phyloP scores from a whole-genome alignment of 2,329 filamentous ascomycete species.

The Aspergillus sp. region DNA sequence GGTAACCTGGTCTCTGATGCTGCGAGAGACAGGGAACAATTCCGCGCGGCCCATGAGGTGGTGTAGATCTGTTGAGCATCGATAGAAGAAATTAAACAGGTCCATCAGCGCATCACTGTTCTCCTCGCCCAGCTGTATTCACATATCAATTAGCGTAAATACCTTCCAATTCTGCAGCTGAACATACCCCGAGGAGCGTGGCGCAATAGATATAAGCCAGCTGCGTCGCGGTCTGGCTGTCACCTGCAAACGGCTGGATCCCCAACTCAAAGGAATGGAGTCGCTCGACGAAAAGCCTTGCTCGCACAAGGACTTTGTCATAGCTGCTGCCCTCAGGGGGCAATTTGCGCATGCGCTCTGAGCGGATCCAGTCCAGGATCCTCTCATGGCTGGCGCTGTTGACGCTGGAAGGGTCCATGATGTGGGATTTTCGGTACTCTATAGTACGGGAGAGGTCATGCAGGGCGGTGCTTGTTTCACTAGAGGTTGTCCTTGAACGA shows the following conservation, averaged over 20 bases:
- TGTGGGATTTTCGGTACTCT: slow-evolving; percentile 3
- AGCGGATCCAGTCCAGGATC: slow-evolving; percentile 37
- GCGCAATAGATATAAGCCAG: slow-evolving; percentile 51
- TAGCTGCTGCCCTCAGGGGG: slow-evolving; percentile 42
- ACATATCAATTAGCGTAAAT: background rate
- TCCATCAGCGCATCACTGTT: slow-evolving; percentile 50
- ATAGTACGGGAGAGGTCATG: slow-evolving; percentile 13
- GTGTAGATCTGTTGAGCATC: slow-evolving; percentile 43
- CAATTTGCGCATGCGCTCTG: slow-evolving; percentile 39
- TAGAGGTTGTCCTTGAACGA: no score
- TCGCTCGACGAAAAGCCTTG: slow-evolving; percentile 38
- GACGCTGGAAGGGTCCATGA: slow-evolving; percentile 5
- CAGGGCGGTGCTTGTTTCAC: background rate
- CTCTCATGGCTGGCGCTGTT: slow-evolving; percentile 12
- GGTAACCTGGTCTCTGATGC: slow-evolving; percentile 49
- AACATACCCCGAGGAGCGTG: slow-evolving; percentile 48
- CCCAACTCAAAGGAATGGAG: slow-evolving; percentile 37
- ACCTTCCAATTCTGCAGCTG: background rate
- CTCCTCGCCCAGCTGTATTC: slow-evolving; percentile 45
- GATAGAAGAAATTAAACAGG: slow-evolving; percentile 54
- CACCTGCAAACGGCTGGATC: slow-evolving; percentile 36
- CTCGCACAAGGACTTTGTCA: slow-evolving; percentile 42
- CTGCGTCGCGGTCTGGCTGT: slow-evolving; percentile 43
- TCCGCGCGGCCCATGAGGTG: slow-evolving; percentile 48
- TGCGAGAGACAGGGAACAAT: slow-evolving; percentile 46